These are phyloP conservation scores for Syncephalastrum contaminatum DNA, from an alignment of 371 early-diverging fungal species.

Conservation along the genomic window DNA sequence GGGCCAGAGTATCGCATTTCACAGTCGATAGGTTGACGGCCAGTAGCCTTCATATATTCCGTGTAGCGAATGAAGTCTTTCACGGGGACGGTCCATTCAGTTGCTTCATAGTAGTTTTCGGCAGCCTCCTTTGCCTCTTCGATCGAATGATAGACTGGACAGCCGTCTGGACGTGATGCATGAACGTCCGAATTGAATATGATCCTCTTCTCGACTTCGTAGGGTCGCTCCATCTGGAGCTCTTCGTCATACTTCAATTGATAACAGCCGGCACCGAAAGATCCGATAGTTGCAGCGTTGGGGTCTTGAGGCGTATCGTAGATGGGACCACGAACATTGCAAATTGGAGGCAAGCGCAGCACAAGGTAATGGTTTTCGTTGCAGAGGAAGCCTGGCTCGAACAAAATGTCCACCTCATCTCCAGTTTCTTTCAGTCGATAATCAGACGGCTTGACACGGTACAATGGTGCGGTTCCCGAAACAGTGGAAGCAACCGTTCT, in stretches of 20 bases:
- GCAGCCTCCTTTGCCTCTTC: no score
- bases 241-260: slow-evolving; percentile 4
- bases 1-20: slow-evolving; percentile 4
- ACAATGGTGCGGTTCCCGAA: slow-evolving; percentile 3
- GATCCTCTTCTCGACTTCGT: background rate
- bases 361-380: slow-evolving; percentile 6
- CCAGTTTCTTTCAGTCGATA: background rate
- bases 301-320: no score
- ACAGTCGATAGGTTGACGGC: slow-evolving; percentile 3
- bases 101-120: background rate
- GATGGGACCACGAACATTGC: background rate
- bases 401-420: background rate
- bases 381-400: slow-evolving; percentile 2
- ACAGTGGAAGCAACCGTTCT: slow-evolving; percentile 4
- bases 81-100: slow-evolving; percentile 2
- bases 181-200: no score
- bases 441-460: slow-evolving; percentile 3
- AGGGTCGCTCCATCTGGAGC: slow-evolving; percentile 3
- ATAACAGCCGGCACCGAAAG: background rate
- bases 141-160: no score
- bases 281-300: no score
- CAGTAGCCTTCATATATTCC: slow-evolving; percentile 2
- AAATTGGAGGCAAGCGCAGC: background rate
- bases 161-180: no score
- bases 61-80: background rate